A percentile compares a stretch with the other conserved stretches of the same genome.
These are phyloP conservation scores for Malus sieversii DNA, from an alignment of 306 rosid genomes.

Conservation along the genomic window DNA sequence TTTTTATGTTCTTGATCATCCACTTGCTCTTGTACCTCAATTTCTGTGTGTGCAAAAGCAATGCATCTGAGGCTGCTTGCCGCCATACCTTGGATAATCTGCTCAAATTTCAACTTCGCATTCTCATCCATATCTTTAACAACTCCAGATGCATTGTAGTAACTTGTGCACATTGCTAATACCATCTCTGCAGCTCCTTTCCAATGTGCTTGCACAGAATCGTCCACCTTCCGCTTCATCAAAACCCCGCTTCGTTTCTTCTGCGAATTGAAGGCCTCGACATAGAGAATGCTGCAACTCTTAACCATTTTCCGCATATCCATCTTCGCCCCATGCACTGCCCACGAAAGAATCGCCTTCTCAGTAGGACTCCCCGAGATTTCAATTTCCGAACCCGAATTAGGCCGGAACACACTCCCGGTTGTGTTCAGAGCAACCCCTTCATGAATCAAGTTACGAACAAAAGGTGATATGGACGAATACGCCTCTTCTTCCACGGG, in stretches of 20 bases:
- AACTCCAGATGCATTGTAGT: slow-evolving; percentile 19
- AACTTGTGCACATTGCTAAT: slow-evolving; percentile 27
- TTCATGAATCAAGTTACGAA: slow-evolving; percentile 7
- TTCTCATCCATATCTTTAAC: slow-evolving; percentile 3
- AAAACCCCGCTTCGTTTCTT: slow-evolving; percentile 19
- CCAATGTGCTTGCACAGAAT: slow-evolving; percentile 30
- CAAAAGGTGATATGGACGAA: slow-evolving; percentile 27
- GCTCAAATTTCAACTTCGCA: slow-evolving; percentile 1
- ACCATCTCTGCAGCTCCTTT: slow-evolving; percentile 52
- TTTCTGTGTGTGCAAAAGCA: slow-evolving; percentile 11
- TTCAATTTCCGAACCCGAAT: too few relatives aligned
- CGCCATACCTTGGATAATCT: slow-evolving; percentile 33
- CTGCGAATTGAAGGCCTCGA: too few relatives aligned
- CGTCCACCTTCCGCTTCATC: slow-evolving; percentile 17
- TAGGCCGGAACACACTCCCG: too few relatives aligned
- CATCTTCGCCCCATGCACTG: too few relatives aligned
- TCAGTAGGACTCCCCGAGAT: too few relatives aligned
- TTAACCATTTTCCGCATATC: too few relatives aligned
- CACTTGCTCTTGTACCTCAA: too few relatives aligned
- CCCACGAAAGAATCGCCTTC: too few relatives aligned
- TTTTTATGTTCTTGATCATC: too few relatives aligned
- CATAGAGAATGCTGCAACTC: too few relatives aligned
- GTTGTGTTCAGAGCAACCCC: too few relatives aligned
- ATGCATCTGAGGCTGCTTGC: slow-evolving; percentile 33
- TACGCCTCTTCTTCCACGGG: neutral